Evolutionary conservation across 805 yeast genomes (phyloP), one percentile per base, ranked within the genome.

Genomic region (Kodamaea kakaduensis): DNA sequence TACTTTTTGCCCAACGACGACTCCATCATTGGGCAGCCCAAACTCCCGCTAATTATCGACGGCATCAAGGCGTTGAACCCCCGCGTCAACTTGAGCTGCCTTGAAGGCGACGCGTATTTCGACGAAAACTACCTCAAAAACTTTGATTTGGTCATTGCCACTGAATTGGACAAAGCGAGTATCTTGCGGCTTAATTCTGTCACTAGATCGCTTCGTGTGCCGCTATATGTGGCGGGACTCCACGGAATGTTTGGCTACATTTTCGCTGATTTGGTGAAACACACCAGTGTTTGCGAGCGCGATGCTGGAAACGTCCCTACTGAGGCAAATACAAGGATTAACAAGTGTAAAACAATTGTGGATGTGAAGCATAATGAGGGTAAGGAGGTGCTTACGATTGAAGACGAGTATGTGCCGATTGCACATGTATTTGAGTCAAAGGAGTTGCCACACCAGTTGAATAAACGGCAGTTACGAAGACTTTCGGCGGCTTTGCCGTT

Each of bases 241-340:
- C 82, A 82, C 55, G 99, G 98, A 0, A 62, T 89, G 52, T 87
- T 74, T 54, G 96, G 96, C 1, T 84, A 76, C 50, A 71, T 86
- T 1, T 81, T 89, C 52, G 77, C 78, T 3, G 99, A 93, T 58
- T 67, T 90, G 41, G 73, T 86, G 8, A 55, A 66, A 31, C 87
- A 85, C 57, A 65, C 68, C 20, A 69, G 85, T 2, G 61, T 58
- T 3, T 70, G 73, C 31, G 78, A 75, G 25, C 72, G 69, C 37
- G 74, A 73, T 30, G 70, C 64, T 37, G 73, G 77, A 26, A 66
- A 63, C 44, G 65, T 59, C 37, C 43, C 49, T 7, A 51, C 68
- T 19, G 60, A 66, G 15, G 52, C 63, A 6, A 53, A 71, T n/a
- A 73, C 83, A 9, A 60, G 64, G 34, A 40, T 73, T 6, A 90